These are phyloP conservation scores for Orbilia oligospora DNA, from an alignment of 2,329 filamentous ascomycete species.

Conservation along the genomic window DNA sequence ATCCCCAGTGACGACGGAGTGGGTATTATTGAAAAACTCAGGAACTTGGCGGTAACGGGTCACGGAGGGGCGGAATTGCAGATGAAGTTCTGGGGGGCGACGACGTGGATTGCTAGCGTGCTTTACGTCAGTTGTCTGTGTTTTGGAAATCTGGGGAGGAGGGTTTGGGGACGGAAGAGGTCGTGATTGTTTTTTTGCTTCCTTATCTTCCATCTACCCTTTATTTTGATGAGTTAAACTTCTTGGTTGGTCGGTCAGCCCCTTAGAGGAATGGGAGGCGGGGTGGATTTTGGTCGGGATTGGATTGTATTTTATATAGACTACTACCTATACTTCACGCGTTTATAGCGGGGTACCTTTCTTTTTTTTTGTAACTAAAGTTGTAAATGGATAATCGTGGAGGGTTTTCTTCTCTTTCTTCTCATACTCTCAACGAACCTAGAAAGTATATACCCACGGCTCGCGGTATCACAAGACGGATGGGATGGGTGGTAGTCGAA, in stretches of 20 bases:
- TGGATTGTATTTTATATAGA: conserved; percentile 18
- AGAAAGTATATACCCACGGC: no score
- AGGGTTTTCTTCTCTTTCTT: not conserved
- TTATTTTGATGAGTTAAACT: no score
- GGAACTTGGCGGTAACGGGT: conserved; percentile 49
- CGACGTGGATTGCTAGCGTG: conserved; percentile 92
- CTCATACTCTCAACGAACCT: no score
- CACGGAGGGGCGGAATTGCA: conserved; percentile 72
- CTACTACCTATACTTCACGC: not conserved
- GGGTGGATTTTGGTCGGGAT: not conserved
- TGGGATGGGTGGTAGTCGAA: no score
- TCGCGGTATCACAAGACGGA: not conserved
- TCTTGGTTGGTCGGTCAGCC: no score
- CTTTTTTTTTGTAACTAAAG: not conserved
- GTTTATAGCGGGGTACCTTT: not conserved
- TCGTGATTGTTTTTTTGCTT: not conserved
- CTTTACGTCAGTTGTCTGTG: conserved; percentile 95
- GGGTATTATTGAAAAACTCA: conserved; percentile 65
- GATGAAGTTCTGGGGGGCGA: conserved; percentile 78
- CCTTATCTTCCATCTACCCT: no score
- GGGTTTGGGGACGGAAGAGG: conserved; percentile 69
- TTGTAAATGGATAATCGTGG: not conserved
- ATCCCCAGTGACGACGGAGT: conserved; percentile 70
- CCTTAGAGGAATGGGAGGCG: not conserved
- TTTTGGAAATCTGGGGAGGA: conserved; percentile 93